A percentile compares a stretch with the other conserved stretches of the same genome.
These are phyloP conservation scores for Arthrinium phaeospermum DNA, from an alignment of 2,329 filamentous ascomycete genomes.

Conservation along the genomic window DNA sequence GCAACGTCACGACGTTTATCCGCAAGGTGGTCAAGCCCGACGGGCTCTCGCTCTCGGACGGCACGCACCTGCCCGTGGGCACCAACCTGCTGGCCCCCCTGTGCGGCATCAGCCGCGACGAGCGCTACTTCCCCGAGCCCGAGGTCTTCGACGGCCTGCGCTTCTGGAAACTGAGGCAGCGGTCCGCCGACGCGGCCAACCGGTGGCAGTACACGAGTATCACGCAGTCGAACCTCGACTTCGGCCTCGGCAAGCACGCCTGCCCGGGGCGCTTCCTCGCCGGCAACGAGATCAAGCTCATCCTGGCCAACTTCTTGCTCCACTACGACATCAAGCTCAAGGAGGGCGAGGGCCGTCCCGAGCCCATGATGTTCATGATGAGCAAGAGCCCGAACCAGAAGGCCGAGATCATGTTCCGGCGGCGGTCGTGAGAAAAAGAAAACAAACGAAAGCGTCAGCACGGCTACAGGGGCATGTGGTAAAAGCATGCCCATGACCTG, in stretches of 20 bases:
- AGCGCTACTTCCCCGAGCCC: constrained; percentile 42
- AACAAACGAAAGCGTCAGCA: neutral
- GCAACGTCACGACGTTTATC: constrained; percentile 49
- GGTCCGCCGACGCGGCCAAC: constrained; percentile 24
- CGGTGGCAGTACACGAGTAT: constrained; percentile 43
- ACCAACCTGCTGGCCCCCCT: constrained; percentile 49
- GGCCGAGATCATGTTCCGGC: constrained; percentile 38
- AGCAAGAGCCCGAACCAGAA: constrained; percentile 39
- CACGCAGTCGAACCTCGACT: constrained; percentile 43
- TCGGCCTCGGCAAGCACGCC: constrained; percentile 47
- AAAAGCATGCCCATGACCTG: neutral
- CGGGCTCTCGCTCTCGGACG: constrained; percentile 60
- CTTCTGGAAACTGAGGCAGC: constrained; percentile 44
- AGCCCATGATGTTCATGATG: constrained; percentile 42
- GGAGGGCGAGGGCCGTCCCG: constrained; percentile 35
- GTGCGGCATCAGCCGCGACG: constrained; percentile 44
- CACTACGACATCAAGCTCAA: constrained; percentile 45
- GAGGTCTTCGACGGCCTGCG: constrained; percentile 45
- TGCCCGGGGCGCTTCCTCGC: constrained; percentile 53
- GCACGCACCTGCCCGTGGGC: constrained; percentile 53
- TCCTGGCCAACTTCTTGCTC: constrained; percentile 47
- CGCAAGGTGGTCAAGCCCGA: constrained; percentile 57
- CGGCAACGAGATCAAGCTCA: constrained; percentile 51
- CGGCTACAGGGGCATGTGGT: neutral
- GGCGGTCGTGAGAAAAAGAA: constrained; percentile 24